Conservation (phyloP, 2,329 filamentous ascomycete species). For the Verticillium tricorpus region DNA sequence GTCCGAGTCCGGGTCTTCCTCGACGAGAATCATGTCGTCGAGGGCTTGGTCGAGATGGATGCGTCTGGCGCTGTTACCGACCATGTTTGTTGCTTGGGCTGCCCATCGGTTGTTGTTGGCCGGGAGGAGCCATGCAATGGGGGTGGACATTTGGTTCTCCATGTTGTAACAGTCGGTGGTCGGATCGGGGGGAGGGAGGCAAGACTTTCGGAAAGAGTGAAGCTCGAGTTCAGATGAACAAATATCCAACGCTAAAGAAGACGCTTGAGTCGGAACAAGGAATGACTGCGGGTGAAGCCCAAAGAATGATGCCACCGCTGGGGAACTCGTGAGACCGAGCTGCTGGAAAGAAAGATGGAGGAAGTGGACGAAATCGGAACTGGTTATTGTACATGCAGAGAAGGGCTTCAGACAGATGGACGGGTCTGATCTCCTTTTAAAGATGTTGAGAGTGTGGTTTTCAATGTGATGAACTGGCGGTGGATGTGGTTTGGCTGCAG, state of each 20-base stretch:
- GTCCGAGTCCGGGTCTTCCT: not conserved
- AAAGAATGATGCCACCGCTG: not conserved
- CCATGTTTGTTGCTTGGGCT: slow-evolving; percentile 9
- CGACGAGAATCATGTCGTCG: slow-evolving; percentile 4
- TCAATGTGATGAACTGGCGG: not conserved
- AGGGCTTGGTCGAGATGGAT: slow-evolving; percentile 4
- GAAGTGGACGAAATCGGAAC: not conserved
- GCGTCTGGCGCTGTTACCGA: slow-evolving; percentile 7
- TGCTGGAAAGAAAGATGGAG: not conserved
- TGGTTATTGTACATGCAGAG: not conserved
- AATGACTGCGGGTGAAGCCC: not conserved
- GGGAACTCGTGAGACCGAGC: not conserved
- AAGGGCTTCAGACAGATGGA: not conserved
- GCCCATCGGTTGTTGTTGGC: slow-evolving; percentile 11
- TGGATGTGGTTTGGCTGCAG: not conserved
- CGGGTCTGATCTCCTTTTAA: not conserved
- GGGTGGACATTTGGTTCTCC: slow-evolving; percentile 4
- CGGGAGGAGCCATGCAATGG: slow-evolving; percentile 14
- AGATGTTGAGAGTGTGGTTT: no score
- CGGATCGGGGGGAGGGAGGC: not conserved
- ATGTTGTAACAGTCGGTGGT: not conserved
- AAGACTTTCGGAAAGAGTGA: not conserved
- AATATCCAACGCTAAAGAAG: not conserved
- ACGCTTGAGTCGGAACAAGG: not conserved
- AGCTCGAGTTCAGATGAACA: not conserved